These are phyloP conservation scores for Penicillium capsulatum DNA, from an alignment of 2,329 filamentous ascomycete species.

Conservation along the genomic window DNA sequence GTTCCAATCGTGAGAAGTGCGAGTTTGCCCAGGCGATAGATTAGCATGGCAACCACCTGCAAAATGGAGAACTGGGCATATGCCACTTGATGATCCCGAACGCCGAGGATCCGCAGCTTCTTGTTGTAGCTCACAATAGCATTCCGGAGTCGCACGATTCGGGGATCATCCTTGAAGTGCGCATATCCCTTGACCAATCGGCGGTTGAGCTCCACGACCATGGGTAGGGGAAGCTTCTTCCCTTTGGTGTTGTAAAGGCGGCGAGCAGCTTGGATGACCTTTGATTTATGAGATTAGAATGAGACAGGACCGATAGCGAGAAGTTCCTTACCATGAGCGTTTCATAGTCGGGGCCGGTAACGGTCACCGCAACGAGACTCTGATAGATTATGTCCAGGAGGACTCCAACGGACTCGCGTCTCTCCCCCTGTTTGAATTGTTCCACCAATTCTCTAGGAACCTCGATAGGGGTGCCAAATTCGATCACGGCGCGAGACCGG, in stretches of 20 bases:
- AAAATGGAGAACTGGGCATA: slow-evolving; percentile 79
- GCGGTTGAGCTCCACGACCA: slow-evolving; percentile 90
- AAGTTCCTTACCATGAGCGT: slow-evolving; percentile 68
- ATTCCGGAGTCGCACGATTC: slow-evolving; percentile 70
- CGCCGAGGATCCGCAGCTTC: slow-evolving; percentile 75
- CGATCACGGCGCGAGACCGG: slow-evolving; percentile 87
- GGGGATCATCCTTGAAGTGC: slow-evolving; percentile 83
- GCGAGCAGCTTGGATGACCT: slow-evolving; percentile 86
- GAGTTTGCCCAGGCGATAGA: slow-evolving; percentile 78
- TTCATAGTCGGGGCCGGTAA: slow-evolving; percentile 89
- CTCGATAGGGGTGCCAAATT: slow-evolving; percentile 87
- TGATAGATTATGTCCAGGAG: slow-evolving; percentile 84
- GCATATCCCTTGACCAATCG: slow-evolving; percentile 87
- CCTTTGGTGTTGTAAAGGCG: slow-evolving; percentile 91
- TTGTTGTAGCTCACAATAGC: slow-evolving; percentile 82
- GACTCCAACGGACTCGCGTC: slow-evolving; percentile 79
- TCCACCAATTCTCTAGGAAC: slow-evolving; percentile 77
- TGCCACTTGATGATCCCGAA: slow-evolving; percentile 91
- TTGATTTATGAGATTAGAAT: slow-evolving; percentile 28
- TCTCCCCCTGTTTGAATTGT: slow-evolving; percentile 76
- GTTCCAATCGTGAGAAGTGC: slow-evolving; percentile 72
- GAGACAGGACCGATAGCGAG: background rate
- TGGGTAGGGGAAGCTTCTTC: slow-evolving; percentile 85
- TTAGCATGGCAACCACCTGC: slow-evolving; percentile 68
- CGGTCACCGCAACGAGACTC: slow-evolving; percentile 79